phyloP scores from a whole-genome alignment of 2,329 filamentous ascomycete species.

The Septoria linicola region DNA sequence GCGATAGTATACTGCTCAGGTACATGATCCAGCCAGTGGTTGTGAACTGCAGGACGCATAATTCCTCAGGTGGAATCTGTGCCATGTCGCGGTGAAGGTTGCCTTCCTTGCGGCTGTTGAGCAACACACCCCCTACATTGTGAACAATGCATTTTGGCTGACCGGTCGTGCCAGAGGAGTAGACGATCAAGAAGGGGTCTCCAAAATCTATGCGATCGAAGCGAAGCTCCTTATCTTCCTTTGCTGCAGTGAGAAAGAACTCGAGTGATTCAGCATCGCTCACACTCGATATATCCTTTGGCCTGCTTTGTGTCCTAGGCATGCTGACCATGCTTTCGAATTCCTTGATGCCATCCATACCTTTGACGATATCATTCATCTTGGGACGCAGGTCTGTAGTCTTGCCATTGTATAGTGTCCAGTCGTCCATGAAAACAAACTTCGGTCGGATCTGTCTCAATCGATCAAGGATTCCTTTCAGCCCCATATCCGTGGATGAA shows the following conservation, averaged over 20 bases:
- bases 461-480: slow-evolving; percentile 72
- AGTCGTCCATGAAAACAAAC: slow-evolving; percentile 82
- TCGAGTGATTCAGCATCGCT: slow-evolving; percentile 48
- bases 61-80: slow-evolving; percentile 31
- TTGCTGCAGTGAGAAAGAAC: slow-evolving; percentile 43
- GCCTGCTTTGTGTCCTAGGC: slow-evolving; percentile 59
- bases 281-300: slow-evolving; percentile 59
- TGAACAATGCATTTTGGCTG: slow-evolving; percentile 85
- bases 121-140: slow-evolving; percentile 63
- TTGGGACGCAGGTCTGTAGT: slow-evolving; percentile 69
- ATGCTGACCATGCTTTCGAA: slow-evolving; percentile 67
- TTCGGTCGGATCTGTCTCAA: slow-evolving; percentile 72
- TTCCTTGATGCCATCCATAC: slow-evolving; percentile 59
- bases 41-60: slow-evolving; percentile 58
- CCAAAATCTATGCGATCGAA: slow-evolving; percentile 66
- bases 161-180: slow-evolving; percentile 77
- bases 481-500: slow-evolving; percentile 79
- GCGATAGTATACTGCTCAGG: slow-evolving; percentile 57
- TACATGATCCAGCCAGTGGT: slow-evolving; percentile 90
- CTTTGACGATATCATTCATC: slow-evolving; percentile 64
- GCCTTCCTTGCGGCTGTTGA: slow-evolving; percentile 63
- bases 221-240: slow-evolving; percentile 43
- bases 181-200: slow-evolving; percentile 71
- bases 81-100: slow-evolving; percentile 52
- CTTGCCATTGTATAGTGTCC: slow-evolving; percentile 76